These are phyloP conservation scores for Colletotrichum abscissum DNA, from an alignment of 2,329 filamentous ascomycete species.

Conservation along the genomic window DNA sequence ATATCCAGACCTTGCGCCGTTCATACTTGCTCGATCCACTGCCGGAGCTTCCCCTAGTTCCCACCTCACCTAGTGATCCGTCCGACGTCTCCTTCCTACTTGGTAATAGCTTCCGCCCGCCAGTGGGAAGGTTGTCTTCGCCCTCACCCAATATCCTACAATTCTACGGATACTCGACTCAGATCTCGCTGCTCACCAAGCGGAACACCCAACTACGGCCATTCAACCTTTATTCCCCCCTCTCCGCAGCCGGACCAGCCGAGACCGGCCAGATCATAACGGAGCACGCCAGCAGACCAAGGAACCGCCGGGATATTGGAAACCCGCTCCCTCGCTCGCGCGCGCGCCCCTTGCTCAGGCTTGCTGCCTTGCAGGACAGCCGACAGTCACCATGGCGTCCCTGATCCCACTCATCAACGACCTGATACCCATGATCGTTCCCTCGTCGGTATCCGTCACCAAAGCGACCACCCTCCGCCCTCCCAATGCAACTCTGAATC, in stretches of 20 bases:
- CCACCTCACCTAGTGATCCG: constrained; percentile 10
- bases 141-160: constrained; percentile 1
- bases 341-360: too few species aligned
- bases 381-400: constrained; percentile 55
- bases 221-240: not conserved
- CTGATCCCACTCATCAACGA: constrained; percentile 67
- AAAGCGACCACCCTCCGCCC: constrained; percentile 45
- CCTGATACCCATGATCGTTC: constrained; percentile 69
- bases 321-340: not conserved
- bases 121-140: constrained; percentile 18
- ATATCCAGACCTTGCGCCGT: not conserved
- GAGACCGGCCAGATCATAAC: constrained; percentile 18
- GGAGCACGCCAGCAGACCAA: not conserved
- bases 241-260: constrained; percentile 11
- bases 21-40: constrained; percentile 12
- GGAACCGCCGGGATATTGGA: not conserved
- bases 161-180: not conserved
- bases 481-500: constrained; percentile 50
- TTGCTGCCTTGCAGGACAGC: not conserved
- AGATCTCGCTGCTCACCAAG: not conserved
- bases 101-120: constrained; percentile 29
- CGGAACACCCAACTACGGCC: not conserved
- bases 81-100: constrained; percentile 35
- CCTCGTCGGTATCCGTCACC: constrained; percentile 67
- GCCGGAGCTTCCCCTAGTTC: constrained; percentile 3